Base-by-base conservation (phyloP, 495 filamentous ascomycete species). In the Lichina pygmaea region DNA sequence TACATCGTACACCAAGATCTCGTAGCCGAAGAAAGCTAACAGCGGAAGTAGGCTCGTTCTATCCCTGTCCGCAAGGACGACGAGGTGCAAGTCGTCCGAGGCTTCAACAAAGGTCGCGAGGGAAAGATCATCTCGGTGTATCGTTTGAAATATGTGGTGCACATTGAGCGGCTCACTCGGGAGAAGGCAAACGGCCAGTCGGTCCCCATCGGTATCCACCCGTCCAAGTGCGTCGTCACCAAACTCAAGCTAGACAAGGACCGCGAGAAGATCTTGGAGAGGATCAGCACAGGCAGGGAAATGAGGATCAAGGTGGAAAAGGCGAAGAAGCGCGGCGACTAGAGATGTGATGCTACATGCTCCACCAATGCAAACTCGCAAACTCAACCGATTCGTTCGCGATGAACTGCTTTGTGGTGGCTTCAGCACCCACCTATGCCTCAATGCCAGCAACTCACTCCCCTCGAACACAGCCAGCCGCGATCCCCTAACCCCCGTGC, bases 221-320 rank as follows among this genome's bases (percentile, higher is more conserved):
- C 89, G 51, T 81, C 75, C 63, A 95, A 94, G 63, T 80, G 91
- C 52, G 73, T 86, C 63, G 80, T 95, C 68, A 94, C 78, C 62
- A 93, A 94, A 72, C 70, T 97, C 60, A 91, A 94, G 77, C 66
- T 93, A 53, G 84, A 93, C 67, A 91, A 93, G 78, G 89, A 99
- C 66, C 81, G 89, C 55, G 86, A 95, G 70, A 68, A 67, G 61
- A 89, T 95, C 59, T 70, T 94, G 46, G 83, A 83, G 67, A 75
- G 86, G 63, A 78, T 75, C 59, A 72, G 67, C 58, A 65, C 72
- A 54, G 81, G 82, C 54, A 73, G 81, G 53, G 78, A 85, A 67
- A 69, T 70, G 55, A 66, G 62, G 45, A 56, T 58, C 44, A 73
- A 73, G 65, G 58, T 57, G 55, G 67, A 15, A 52, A 53, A 49